Conservation (phyloP, 148 eudicot genomes). For the Polygonum aviculare region DNA sequence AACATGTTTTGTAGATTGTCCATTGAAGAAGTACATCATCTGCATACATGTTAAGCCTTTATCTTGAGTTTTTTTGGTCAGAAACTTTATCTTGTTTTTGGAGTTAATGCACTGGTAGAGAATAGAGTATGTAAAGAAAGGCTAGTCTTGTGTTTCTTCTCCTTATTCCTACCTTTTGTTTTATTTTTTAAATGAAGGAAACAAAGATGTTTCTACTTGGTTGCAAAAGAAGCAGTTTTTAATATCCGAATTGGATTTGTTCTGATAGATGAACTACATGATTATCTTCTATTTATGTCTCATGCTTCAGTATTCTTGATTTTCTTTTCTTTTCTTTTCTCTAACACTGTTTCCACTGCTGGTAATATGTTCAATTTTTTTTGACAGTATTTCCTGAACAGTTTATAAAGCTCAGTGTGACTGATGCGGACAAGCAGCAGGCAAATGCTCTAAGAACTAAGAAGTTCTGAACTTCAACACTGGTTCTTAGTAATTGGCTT, state of each 20-base stretch:
- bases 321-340: background rate
- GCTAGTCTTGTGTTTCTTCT: background rate
- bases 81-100: background rate
- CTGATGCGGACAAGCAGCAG: slow-evolving; percentile 19
- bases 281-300: background rate
- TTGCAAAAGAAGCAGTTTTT: background rate
- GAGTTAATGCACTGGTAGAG: background rate
- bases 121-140: background rate
- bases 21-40: background rate
- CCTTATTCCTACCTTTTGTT: background rate
- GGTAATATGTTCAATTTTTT: background rate
- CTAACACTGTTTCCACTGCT: background rate
- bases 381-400: background rate
- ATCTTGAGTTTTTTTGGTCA: no score
- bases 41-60: no score
- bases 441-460: slow-evolving; percentile 23
- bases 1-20: background rate
- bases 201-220: background rate
- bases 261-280: background rate
- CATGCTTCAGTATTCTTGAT: background rate
- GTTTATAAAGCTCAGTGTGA: slow-evolving; percentile 27
- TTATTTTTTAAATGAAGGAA: background rate
- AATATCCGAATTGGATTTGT: background rate
- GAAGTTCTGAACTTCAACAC: slow-evolving; percentile 25
- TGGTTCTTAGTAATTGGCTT: slow-evolving; percentile 21